phyloP scores from a whole-genome alignment of 2,329 filamentous ascomycete genomes.

The Colletotrichum graminicola region DNA sequence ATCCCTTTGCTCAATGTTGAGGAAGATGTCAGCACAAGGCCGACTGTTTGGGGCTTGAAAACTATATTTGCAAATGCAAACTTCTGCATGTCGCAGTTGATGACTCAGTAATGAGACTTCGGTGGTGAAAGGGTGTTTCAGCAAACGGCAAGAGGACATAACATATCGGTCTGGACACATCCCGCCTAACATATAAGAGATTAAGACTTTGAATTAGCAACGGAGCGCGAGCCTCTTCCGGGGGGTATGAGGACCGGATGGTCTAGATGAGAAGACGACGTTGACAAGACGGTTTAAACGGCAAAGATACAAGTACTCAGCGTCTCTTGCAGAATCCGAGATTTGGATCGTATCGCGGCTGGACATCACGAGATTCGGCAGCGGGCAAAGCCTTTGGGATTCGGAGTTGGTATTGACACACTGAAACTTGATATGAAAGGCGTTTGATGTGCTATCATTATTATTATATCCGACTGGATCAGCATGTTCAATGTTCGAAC shows the following conservation, averaged over 20 bases:
- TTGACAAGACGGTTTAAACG: not conserved
- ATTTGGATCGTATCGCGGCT: constrained; percentile 16
- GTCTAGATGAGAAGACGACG: not conserved
- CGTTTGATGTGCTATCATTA: not conserved
- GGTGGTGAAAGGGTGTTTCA: not conserved
- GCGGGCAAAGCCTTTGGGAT: constrained; percentile 11
- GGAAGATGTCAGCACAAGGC: not conserved
- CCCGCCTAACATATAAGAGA: too few relatives aligned
- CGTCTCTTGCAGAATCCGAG: not conserved
- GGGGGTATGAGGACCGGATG: not conserved
- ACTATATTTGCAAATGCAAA: not conserved
- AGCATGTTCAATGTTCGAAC: constrained; percentile 2
- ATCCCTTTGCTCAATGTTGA: not conserved
- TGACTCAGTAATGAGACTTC: not conserved
- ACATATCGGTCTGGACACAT: not conserved
- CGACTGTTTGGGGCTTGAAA: not conserved
- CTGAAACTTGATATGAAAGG: not conserved
- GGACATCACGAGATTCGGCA: constrained; percentile 31
- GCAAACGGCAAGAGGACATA: not conserved
- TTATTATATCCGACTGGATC: constrained; percentile 37
- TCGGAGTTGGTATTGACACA: not conserved
- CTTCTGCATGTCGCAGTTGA: not conserved
- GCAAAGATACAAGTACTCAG: not conserved
- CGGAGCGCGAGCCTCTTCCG: constrained; percentile 9
- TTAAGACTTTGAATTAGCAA: not conserved